Percentiles rank a stretch among this genome's conserved stretches.
phyloP scores from a whole-genome alignment of 345 rosid species.

The Eucalyptus curtisii region DNA sequence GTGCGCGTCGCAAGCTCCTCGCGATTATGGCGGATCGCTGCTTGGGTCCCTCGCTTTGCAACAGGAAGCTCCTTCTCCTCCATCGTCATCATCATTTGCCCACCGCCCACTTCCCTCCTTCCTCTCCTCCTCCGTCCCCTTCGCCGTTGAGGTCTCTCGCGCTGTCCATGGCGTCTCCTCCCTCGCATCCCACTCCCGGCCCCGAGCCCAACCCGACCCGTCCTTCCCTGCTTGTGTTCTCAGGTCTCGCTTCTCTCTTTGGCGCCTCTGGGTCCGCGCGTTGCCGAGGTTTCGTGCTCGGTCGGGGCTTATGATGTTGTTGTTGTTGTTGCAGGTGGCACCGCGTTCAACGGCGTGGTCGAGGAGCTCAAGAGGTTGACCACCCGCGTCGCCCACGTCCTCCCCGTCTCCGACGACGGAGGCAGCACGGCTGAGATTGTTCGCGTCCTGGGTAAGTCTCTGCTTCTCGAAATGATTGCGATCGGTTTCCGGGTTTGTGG shows the following conservation, averaged over 20 bases:
- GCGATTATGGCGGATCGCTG: conserved; percentile 42
- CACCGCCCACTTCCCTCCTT: background rate
- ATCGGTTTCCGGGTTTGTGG: background rate
- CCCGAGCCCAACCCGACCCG: conserved; percentile 22
- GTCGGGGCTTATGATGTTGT: background rate
- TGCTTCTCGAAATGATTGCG: background rate
- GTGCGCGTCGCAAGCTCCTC: background rate
- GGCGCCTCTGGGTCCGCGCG: background rate
- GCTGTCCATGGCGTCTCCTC: background rate
- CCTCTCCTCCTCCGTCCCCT: background rate
- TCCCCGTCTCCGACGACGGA: conserved; percentile 95
- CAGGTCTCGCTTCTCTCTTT: conserved; percentile 23
- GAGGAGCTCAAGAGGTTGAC: conserved; percentile 84
- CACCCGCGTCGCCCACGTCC: conserved; percentile 78
- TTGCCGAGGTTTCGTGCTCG: background rate
- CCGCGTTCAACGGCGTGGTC: conserved; percentile 90
- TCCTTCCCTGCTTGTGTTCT: conserved; percentile 89
- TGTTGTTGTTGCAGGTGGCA: conserved; percentile 45
- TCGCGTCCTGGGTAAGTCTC: conserved; percentile 65
- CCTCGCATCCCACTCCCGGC: background rate
- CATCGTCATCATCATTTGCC: background rate
- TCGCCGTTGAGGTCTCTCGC: background rate
- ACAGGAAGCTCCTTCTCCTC: background rate
- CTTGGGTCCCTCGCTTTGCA: conserved; percentile 16
- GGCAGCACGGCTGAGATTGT: conserved; percentile 99